phyloP scores from a whole-genome alignment of 2,329 filamentous ascomycete species.

The Monosporascus sp. region DNA sequence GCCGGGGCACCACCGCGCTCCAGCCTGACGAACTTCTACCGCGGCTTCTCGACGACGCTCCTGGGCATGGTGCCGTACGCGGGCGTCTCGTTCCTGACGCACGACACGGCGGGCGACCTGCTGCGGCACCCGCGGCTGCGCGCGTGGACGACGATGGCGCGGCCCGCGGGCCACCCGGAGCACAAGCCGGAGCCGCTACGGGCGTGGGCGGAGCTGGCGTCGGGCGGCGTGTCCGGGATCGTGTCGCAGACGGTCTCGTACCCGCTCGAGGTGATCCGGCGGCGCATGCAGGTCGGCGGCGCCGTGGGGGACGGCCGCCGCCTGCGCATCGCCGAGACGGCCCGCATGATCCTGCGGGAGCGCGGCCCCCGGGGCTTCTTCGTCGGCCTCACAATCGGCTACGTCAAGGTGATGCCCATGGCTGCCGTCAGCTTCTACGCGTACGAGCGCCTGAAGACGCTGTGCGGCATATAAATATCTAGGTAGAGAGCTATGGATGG shows the following conservation, averaged over 20 bases:
- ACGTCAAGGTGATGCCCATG: conserved; percentile 91
- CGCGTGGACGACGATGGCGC: conserved; percentile 68
- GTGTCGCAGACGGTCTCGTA: conserved; percentile 91
- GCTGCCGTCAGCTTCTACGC: conserved; percentile 64
- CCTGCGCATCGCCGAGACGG: conserved; percentile 74
- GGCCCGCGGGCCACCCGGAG: conserved; percentile 45
- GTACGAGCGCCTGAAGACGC: conserved; percentile 58
- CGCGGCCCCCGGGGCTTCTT: conserved; percentile 79
- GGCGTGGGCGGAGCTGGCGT: conserved; percentile 79
- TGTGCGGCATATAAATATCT: conserved; percentile 57
- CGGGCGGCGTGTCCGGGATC: conserved; percentile 81
- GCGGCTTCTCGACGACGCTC: conserved; percentile 85
- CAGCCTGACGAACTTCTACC: conserved; percentile 87
- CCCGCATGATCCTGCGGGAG: conserved; percentile 67
- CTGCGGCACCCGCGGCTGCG: conserved; percentile 66
- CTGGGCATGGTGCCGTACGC: conserved; percentile 96
- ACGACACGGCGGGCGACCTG: conserved; percentile 83
- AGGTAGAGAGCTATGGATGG: too few relatives aligned
- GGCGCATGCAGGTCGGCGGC: conserved; percentile 94
- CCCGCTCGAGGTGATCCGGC: conserved; percentile 84
- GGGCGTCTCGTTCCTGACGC: conserved; percentile 89
- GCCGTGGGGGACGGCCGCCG: conserved; percentile 86
- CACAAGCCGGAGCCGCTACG: conserved; percentile 68
- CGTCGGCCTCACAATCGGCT: conserved; percentile 89
- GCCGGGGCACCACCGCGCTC: conserved; percentile 49